Conservation (phyloP, 2,329 filamentous ascomycete species). For the Cercospora nicotianae region DNA sequence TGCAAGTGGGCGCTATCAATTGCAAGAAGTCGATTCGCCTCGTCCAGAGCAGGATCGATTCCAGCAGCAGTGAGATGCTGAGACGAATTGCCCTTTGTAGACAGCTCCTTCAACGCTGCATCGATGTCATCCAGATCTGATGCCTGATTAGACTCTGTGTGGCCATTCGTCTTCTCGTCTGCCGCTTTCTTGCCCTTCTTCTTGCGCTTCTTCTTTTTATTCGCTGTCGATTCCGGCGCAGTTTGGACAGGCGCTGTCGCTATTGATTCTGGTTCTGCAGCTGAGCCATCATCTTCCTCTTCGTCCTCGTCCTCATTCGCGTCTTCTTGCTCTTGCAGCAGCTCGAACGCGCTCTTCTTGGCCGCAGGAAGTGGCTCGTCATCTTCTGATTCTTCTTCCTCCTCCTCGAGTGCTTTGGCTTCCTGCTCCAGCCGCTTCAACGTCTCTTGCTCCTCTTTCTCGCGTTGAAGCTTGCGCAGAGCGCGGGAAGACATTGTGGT, state of each 20-base stretch:
- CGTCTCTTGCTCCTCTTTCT: conserved; percentile 59
- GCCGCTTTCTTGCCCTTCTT: conserved; percentile 54
- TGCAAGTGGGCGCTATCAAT: conserved; percentile 75
- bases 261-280: conserved; percentile 33
- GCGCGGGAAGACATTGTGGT: conserved; percentile 64
- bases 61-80: conserved; percentile 26
- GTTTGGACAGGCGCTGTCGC: conserved; percentile 15
- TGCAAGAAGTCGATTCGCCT: conserved; percentile 56
- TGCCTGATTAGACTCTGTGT: conserved; percentile 19
- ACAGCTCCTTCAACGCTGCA: conserved; percentile 60
- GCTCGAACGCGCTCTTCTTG: conserved; percentile 49
- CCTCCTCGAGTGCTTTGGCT: conserved; percentile 34
- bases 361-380: conserved; percentile 33
- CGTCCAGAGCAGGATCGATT: conserved; percentile 45
- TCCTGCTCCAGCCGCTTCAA: conserved; percentile 42
- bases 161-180: conserved; percentile 13
- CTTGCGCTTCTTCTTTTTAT: conserved; percentile 61
- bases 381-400: conserved; percentile 43
- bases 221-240: conserved; percentile 34
- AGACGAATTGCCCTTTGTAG: conserved; percentile 38
- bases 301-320: conserved; percentile 40
- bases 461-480: conserved; percentile 63
- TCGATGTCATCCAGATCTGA: conserved; percentile 64
- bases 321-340: conserved; percentile 46
- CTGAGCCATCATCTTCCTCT: conserved; percentile 35